These are phyloP conservation scores for Gossypium sturtianum DNA, from an alignment of 345 rosid genomes.

Conservation along the genomic window DNA sequence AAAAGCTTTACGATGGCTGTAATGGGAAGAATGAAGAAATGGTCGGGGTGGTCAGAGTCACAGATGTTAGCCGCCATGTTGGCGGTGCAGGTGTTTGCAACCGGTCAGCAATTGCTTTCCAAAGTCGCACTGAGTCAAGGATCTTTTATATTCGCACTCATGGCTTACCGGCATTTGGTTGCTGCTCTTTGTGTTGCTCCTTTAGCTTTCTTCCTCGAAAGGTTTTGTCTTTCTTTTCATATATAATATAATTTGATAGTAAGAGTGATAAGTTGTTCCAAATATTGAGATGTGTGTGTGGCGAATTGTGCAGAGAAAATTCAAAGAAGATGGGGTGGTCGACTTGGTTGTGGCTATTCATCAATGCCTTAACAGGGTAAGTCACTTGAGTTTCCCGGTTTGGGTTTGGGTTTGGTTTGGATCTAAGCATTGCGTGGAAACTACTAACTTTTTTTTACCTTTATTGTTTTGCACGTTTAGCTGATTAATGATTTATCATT, in stretches of 20 bases:
- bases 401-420: background rate
- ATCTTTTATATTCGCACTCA: constrained; percentile 37
- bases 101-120: constrained; percentile 40
- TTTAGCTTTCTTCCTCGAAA: constrained; percentile 38
- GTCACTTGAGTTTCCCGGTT: background rate
- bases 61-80: constrained; percentile 31
- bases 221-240: constrained; percentile 16
- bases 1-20: background rate
- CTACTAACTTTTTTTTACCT: background rate
- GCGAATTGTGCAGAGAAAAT: constrained; percentile 18
- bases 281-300: background rate
- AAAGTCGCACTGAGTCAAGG: constrained; percentile 29
- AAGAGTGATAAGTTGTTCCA: too few relatives aligned
- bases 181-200: constrained; percentile 43
- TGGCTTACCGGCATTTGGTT: constrained; percentile 44
- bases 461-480: background rate
- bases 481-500: background rate
- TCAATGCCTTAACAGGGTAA: constrained; percentile 38
- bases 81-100: constrained; percentile 35
- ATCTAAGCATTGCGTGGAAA: background rate
- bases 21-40: constrained; percentile 3
- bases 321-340: constrained; percentile 20
- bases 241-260: too few relatives aligned
- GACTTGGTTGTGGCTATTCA: constrained; percentile 34
- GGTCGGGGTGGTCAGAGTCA: constrained; percentile 7